These are phyloP conservation scores for Lineolata rhizophorae DNA, from an alignment of 495 filamentous ascomycete species.

Conservation along the genomic window DNA sequence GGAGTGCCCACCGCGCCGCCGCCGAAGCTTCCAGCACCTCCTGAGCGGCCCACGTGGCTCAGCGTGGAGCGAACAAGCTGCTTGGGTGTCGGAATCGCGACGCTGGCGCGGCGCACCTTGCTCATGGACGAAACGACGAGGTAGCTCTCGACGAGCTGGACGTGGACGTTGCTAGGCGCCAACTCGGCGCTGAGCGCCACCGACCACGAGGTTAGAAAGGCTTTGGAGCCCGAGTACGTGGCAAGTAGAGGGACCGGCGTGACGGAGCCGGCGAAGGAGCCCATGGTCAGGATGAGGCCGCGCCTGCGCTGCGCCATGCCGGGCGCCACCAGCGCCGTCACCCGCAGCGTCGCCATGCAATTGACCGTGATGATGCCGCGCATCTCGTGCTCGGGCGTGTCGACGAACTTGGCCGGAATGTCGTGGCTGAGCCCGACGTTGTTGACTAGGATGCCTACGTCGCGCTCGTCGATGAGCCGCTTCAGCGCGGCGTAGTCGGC, in stretches of 20 bases:
- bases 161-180: constrained; percentile 52
- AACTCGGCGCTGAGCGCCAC: constrained; percentile 68
- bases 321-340: constrained; percentile 67
- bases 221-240: constrained; percentile 94
- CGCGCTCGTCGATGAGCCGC: constrained; percentile 41
- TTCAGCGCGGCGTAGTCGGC: constrained; percentile 54
- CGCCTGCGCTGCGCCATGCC: constrained; percentile 62
- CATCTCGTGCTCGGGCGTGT: constrained; percentile 59
- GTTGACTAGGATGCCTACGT: constrained; percentile 80
- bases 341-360: constrained; percentile 65
- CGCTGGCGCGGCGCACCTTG: constrained; percentile 62
- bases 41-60: constrained; percentile 57
- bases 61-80: constrained; percentile 61
- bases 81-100: constrained; percentile 59
- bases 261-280: constrained; percentile 77
- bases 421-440: constrained; percentile 89
- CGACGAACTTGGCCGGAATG: constrained; percentile 73
- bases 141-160: constrained; percentile 73
- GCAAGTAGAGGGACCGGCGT: constrained; percentile 82
- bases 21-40: constrained; percentile 41
- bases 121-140: constrained; percentile 90
- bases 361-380: constrained; percentile 85
- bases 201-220: constrained; percentile 95
- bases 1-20: constrained; percentile 72
- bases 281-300: constrained; percentile 91